Conservation (phyloP, 1,139 yeast genomes). For the Kurtzmaniella quercitrusa region DNA sequence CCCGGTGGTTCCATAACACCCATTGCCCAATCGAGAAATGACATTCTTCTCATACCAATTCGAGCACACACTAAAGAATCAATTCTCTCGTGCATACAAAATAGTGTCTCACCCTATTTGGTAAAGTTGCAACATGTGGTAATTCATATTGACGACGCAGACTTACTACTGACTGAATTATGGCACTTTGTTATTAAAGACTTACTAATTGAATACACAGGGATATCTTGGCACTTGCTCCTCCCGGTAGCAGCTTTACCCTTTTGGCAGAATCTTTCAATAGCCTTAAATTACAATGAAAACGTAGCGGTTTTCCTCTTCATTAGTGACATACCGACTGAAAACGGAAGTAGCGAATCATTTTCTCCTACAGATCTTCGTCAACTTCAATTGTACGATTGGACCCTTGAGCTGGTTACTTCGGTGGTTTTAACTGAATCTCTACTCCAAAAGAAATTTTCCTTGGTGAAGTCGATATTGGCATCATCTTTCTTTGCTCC, state of each 20-base stretch:
- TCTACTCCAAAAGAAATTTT: background rate
- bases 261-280: conserved; percentile 4
- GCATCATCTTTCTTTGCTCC: conserved; percentile 12
- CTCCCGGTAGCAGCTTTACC: conserved; percentile 1
- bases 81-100: background rate
- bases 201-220: background rate
- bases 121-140: conserved; percentile 1
- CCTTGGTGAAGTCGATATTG: conserved; percentile 6
- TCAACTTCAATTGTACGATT: background rate
- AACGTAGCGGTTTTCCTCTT: conserved; percentile 45
- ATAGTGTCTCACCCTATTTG: background rate
- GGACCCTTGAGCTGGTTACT: background rate
- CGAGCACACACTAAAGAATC: background rate
- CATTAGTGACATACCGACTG: background rate
- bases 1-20: background rate
- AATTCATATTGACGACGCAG: background rate
- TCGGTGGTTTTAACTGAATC: background rate
- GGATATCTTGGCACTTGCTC: background rate
- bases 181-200: background rate
- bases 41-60: background rate
- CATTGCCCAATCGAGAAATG: background rate
- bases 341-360: background rate
- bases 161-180: background rate
- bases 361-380: background rate
- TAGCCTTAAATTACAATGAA: conserved; percentile 28